phyloP scores from a whole-genome alignment of 768 basidiomycete species.

The Agaricus sinodeliciosus region DNA sequence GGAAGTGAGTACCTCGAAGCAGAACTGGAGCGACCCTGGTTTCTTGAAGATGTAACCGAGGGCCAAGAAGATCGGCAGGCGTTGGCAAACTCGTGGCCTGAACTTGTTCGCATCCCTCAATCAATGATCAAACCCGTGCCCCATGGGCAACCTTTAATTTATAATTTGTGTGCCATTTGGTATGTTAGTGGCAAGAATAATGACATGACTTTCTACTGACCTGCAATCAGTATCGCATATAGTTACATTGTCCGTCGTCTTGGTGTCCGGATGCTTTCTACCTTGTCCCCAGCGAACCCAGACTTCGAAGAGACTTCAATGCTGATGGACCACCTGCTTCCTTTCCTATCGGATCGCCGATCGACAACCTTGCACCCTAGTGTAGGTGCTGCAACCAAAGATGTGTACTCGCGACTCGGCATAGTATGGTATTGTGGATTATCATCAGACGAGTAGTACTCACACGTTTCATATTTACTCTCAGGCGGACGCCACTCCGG shows the following conservation, averaged over 20 bases:
- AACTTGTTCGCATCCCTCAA: constrained; percentile 38
- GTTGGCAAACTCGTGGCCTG: constrained; percentile 23
- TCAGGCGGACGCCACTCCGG: constrained; percentile 31
- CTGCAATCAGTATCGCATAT: constrained; percentile 52
- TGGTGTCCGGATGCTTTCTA: constrained; percentile 49
- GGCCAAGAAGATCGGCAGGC: neutral
- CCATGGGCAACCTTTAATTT: constrained; percentile 41
- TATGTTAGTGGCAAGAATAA: constrained; percentile 28
- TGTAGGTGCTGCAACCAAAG: constrained; percentile 47
- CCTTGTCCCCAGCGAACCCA: constrained; percentile 27
- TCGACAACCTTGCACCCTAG: constrained; percentile 48
- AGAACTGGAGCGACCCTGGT: constrained; percentile 64
- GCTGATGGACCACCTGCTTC: constrained; percentile 46
- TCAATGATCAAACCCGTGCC: constrained; percentile 34
- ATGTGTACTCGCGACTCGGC: constrained; percentile 60
- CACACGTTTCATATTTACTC: neutral
- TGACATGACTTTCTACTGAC: neutral
- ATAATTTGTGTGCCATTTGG: constrained; percentile 67
- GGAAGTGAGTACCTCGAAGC: constrained; percentile 47
- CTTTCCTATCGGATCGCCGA: constrained; percentile 58
- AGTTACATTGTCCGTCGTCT: constrained; percentile 59
- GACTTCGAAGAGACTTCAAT: constrained; percentile 41
- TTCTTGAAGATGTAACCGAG: constrained; percentile 26
- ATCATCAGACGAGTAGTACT: neutral
- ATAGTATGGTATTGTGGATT: constrained; percentile 28